Base-by-base conservation (phyloP, 2,329 filamentous ascomycete species). In the Neofusicoccum sp. region DNA sequence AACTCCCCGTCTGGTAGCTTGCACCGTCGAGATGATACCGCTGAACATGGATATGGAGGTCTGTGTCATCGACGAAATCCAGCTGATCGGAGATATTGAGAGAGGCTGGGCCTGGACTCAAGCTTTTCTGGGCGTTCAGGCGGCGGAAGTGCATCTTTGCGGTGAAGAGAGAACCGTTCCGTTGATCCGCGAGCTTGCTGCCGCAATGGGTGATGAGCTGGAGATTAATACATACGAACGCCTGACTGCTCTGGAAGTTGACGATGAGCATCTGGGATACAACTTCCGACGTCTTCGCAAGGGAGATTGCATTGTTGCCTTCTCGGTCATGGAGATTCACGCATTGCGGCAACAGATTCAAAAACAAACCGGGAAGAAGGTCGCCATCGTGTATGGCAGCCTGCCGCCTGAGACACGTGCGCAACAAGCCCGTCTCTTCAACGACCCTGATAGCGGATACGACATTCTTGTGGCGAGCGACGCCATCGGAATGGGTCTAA, bases 31-130 rank as follows among this genome's bases (percentile, higher is more conserved):
- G 74, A 99, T 99, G 88, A 82, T 87, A 26, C 84, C 84, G 6
- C 66, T 86, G 20, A 80, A 81, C 51, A 75, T 70, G 81, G n/a
- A 82, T 78, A 66, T 90, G 31, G 93, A 98, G 43, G 93, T 99
- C 36, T 93, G 91, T 1, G 93, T 99, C 66, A 93, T 99, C 64
- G 95, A 99, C 71, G 95, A 99, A 78, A 98, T 99, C 61, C 95
- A 99, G 75, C 98, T 99, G 95, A 91, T 99, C 66, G 88, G 86
- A 14, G 88, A 92, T 68, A 64, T 73, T 0, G 85, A 91, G 0
- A 88, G 95, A 67, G 95, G 96, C 1, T 96, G 89, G 87, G 93
- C 92, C 2, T 99, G 95, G 95, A 96, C 93, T 1, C 86, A 92
- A 68, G 95, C 95, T 1, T 80, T 98, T 12, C 80, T 99, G 4